These are phyloP conservation scores for Neurospora sp. DNA, from an alignment of 495 filamentous ascomycete genomes.

Conservation along the genomic window DNA sequence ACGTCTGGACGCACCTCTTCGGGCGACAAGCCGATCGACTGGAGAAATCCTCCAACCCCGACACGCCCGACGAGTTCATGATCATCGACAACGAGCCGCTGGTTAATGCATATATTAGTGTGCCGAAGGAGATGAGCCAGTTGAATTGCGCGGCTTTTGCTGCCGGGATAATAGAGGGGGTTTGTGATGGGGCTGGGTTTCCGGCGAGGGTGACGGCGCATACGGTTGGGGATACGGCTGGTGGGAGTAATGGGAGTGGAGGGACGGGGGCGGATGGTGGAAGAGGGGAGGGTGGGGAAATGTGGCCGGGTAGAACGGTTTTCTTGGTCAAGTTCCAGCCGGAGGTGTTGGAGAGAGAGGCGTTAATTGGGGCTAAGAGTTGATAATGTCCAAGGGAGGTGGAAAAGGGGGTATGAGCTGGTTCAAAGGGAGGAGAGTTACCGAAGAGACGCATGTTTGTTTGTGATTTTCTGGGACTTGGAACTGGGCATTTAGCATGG, in stretches of 20 bases:
- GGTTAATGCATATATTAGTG: constrained; percentile 84
- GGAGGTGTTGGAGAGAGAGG: constrained; percentile 86
- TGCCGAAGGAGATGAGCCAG: constrained; percentile 90
- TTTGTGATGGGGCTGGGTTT: constrained; percentile 86
- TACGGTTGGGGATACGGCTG: constrained; percentile 42
- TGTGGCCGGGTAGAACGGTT: constrained; percentile 94
- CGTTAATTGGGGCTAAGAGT: constrained; percentile 37
- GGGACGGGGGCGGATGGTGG: neutral
- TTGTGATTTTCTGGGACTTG: neutral
- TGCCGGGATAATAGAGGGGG: constrained; percentile 89
- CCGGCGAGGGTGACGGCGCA: constrained; percentile 86
- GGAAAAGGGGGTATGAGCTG: neutral
- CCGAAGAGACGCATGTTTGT: neutral
- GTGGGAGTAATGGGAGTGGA: neutral
- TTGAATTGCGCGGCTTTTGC: constrained; percentile 95
- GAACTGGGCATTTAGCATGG: constrained; percentile 13
- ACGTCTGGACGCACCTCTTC: constrained; percentile 88
- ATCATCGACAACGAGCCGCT: constrained; percentile 94
- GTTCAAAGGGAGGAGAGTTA: neutral
- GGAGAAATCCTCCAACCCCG: constrained; percentile 72
- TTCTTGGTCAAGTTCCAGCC: constrained; percentile 86
- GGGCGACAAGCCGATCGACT: constrained; percentile 79
- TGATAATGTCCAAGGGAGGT: constrained; percentile 1
- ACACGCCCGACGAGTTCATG: constrained; percentile 92
- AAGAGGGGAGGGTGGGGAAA: constrained; percentile 62